Percentiles rank a stretch among this genome's conserved stretches.
Evolutionary conservation across 805 yeast genomes (phyloP).

Genomic region (Pachysolen tannophilus): DNA sequence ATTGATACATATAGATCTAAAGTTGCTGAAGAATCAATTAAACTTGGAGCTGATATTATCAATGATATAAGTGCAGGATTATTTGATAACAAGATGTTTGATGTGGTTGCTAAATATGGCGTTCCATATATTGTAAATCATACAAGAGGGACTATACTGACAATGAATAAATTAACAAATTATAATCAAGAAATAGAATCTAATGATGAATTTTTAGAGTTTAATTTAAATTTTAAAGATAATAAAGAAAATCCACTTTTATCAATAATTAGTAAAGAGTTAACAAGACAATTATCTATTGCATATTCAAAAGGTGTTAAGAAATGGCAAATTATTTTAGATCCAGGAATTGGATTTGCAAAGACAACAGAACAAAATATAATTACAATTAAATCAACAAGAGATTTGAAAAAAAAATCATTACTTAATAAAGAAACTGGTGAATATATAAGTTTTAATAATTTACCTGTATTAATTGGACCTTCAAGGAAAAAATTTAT

Average conservation of each 20-base stretch:
- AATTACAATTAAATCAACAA: conserved; percentile 45
- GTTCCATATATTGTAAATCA: conserved; percentile 82
- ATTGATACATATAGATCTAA: conserved; percentile 79
- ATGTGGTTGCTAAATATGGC: conserved; percentile 57
- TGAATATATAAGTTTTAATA: conserved; percentile 34
- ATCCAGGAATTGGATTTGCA: conserved; percentile 98
- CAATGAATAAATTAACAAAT: conserved; percentile 54
- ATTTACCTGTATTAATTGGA: conserved; percentile 70
- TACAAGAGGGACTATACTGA: conserved; percentile 71
- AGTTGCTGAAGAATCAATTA: conserved; percentile 65
- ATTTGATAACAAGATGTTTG: conserved; percentile 59
- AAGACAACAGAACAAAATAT: conserved; percentile 68
- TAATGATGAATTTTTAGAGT: conserved; percentile 17
- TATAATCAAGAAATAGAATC: conserved; percentile 35
- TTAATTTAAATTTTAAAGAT: neutral
- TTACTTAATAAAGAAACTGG: conserved; percentile 15
- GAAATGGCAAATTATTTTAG: conserved; percentile 87
- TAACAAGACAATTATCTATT: conserved; percentile 41
- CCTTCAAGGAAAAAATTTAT: conserved; percentile 86
- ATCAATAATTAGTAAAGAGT: conserved; percentile 57
- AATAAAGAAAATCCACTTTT: conserved; percentile 25
- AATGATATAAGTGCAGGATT: conserved; percentile 85
- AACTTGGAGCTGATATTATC: conserved; percentile 81
- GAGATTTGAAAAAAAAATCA: conserved; percentile 40
- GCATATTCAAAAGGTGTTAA: conserved; percentile 60